phyloP scores from a whole-genome alignment of 768 basidiomycete genomes.

The Lactarius vividus region DNA sequence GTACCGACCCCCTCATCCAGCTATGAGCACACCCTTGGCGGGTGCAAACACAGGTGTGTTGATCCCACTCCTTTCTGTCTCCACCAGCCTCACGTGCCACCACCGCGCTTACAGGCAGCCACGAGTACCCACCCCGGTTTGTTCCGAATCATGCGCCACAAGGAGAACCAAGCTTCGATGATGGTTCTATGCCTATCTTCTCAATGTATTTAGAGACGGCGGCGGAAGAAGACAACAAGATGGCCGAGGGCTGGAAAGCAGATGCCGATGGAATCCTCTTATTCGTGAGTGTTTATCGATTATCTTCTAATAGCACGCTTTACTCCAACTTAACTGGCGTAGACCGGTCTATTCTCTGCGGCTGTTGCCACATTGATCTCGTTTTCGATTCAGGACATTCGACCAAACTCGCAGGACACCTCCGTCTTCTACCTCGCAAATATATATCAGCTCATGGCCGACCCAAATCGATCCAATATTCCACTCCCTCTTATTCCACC shows the following conservation, averaged over 20 bases:
- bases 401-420: no score
- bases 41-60: no score
- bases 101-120: no score
- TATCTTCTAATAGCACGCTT: background rate
- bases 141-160: background rate
- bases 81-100: no score
- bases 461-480: background rate
- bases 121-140: no score
- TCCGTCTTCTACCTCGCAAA: no score
- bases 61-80: no score
- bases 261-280: background rate
- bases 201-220: conserved; percentile 4
- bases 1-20: no score
- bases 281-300: background rate
- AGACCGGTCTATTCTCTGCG: background rate
- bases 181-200: conserved; percentile 2
- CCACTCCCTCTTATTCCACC: background rate
- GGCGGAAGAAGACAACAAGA: background rate
- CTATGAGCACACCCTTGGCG: no score
- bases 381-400: background rate
- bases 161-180: background rate
- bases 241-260: background rate
- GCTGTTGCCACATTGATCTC: background rate
- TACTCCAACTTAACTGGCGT: background rate
- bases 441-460: no score